Evolutionary conservation across 2,329 filamentous ascomycete species (phyloP).

Genomic region (Nemania serpens): DNA sequence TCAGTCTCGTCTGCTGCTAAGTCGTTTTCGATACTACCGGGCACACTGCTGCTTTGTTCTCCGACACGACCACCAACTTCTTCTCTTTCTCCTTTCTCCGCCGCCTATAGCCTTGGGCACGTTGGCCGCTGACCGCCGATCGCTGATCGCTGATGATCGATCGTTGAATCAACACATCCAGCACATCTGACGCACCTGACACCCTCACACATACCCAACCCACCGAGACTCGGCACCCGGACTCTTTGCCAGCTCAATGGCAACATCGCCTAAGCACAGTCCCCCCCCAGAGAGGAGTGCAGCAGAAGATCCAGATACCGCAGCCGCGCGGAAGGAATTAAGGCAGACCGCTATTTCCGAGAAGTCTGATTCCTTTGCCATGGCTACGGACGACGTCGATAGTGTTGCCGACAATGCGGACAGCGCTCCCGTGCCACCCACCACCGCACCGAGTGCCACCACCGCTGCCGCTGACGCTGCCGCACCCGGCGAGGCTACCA

Average conservation of each 20-base stretch:
- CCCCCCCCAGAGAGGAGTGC: constrained; percentile 34
- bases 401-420: constrained; percentile 33
- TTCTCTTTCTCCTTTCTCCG: not conserved
- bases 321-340: constrained; percentile 66
- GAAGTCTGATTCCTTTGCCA: constrained; percentile 41
- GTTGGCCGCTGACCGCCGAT: no score
- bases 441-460: constrained; percentile 13
- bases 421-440: constrained; percentile 35
- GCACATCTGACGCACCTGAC: no score
- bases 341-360: constrained; percentile 68
- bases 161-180: no score
- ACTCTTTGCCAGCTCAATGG: constrained; percentile 30
- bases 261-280: constrained; percentile 35
- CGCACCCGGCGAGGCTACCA: constrained; percentile 23
- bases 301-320: constrained; percentile 65
- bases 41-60: not conserved
- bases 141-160: no score
- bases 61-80: no score
- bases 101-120: not conserved
- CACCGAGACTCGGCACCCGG: not conserved
- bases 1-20: not conserved
- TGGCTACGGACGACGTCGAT: constrained; percentile 32
- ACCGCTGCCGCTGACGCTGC: constrained; percentile 21
- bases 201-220: constrained; percentile 6
- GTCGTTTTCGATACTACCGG: not conserved